Conservation (phyloP, 805 yeast genomes). For the Candida jianshihensis region DNA sequence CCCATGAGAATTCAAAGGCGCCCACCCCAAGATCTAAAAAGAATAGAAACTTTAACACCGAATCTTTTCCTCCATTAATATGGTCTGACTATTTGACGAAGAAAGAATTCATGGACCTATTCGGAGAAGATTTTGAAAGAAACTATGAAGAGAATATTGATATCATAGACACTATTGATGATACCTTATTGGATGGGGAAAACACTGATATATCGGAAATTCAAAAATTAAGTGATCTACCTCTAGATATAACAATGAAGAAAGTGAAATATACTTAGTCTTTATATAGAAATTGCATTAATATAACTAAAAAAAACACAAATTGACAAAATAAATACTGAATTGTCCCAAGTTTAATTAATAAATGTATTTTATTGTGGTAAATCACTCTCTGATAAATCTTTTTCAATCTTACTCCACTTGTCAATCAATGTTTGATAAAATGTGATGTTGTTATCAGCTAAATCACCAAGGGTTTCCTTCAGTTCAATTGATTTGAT, state of each 20-base stretch:
- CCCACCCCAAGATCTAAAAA: slow-evolving; percentile 76
- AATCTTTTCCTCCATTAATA: slow-evolving; percentile 52
- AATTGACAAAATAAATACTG: background rate
- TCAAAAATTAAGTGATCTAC: slow-evolving; percentile 2
- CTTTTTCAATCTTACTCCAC: slow-evolving; percentile 56
- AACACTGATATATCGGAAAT: slow-evolving; percentile 20
- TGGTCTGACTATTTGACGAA: slow-evolving; percentile 47
- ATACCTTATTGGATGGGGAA: slow-evolving; percentile 7
- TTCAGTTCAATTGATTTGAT: slow-evolving; percentile 76
- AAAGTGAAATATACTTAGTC: slow-evolving; percentile 1
- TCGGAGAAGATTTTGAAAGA: slow-evolving; percentile 17
- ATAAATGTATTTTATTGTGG: background rate
- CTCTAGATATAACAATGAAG: slow-evolving; percentile 7
- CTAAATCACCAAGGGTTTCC: slow-evolving; percentile 59
- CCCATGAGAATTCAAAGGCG: slow-evolving; percentile 78
- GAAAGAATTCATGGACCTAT: slow-evolving; percentile 43
- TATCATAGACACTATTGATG: slow-evolving; percentile 12
- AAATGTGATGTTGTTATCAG: slow-evolving; percentile 70
- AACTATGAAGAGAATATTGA: slow-evolving; percentile 13
- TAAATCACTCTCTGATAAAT: slow-evolving; percentile 17
- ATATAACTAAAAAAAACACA: background rate
- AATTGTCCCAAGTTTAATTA: background rate
- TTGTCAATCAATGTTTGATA: slow-evolving; percentile 60
- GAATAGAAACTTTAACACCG: slow-evolving; percentile 50
- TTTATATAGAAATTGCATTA: too few species aligned